A percentile compares a stretch with the other conserved stretches of the same genome.
phyloP scores from a whole-genome alignment of 2,329 filamentous ascomycete genomes.

The Uncinocarpus reesii region DNA sequence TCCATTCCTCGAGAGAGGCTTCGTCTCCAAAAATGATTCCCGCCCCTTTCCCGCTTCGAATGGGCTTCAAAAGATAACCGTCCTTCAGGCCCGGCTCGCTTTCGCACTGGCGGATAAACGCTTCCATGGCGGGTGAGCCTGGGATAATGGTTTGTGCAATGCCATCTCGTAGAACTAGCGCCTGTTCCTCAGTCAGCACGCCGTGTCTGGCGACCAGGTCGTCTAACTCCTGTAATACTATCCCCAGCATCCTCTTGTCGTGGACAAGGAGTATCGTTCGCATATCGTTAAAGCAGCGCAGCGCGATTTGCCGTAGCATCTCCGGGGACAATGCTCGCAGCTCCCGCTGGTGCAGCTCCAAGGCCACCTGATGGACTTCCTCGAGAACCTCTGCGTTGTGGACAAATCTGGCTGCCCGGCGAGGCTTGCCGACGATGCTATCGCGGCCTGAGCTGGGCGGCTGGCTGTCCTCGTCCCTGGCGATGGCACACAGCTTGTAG shows the following conservation, averaged over 20 bases:
- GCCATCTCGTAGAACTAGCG: conserved; percentile 17
- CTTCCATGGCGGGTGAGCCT: conserved; percentile 21
- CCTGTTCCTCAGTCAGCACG: conserved; percentile 19
- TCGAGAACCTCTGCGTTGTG: conserved; percentile 18
- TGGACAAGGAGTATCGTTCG: conserved; percentile 25
- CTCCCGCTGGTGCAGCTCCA: conserved; percentile 27
- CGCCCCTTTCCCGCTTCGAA: conserved; percentile 19
- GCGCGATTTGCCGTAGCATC: conserved; percentile 21
- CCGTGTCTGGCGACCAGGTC: conserved; percentile 16
- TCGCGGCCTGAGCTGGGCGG: neutral
- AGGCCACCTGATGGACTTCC: conserved; percentile 22
- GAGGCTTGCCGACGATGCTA: neutral
- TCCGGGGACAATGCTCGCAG: conserved; percentile 18
- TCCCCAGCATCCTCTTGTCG: conserved; percentile 28
- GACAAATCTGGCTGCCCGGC: neutral
- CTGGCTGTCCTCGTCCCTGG: conserved; percentile 7
- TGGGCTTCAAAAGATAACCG: conserved; percentile 22
- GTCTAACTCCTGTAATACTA: conserved; percentile 25
- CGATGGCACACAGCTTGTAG: conserved; percentile 26
- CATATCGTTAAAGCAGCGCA: conserved; percentile 27
- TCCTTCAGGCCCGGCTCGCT: conserved; percentile 16
- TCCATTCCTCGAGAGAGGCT: conserved; percentile 18
- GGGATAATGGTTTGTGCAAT: conserved; percentile 22
- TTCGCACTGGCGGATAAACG: conserved; percentile 12
- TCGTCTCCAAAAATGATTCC: conserved; percentile 23